Base-by-base conservation (phyloP, 352 stramenopile species). In the Albugo laibachii region DNA sequence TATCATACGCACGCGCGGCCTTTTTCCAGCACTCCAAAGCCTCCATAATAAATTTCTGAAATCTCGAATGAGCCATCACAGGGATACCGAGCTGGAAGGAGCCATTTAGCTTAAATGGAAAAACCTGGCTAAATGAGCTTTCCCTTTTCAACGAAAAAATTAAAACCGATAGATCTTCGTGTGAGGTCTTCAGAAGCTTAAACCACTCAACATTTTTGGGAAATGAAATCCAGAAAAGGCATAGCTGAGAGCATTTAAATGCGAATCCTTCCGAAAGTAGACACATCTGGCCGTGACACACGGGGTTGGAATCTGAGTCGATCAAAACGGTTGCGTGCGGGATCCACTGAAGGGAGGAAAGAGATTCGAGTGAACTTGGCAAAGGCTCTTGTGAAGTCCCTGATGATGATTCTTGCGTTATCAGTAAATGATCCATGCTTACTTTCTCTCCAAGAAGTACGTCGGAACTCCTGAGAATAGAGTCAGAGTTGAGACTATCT, bases 121-220 rank as follows among this genome's bases (percentile, higher is more conserved):
- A 38, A 2, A 45, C 56, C 36, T 64, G 54, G 2, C 61, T 62
- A 0, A 81, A 16, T 0, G 41, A 10, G 2, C 41, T 50, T 8
- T 5, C 18, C 2, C 12, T 2, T 15, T 71, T 77, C 15, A 87
- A 49, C 1, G 66, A 61, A 19, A 87, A 41, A 27, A 66, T 61
- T 13, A 87, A 36, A 14, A 87, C 47, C 10, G 83, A 54, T n/a
- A 87, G 57, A 35, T 84, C 66, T 48, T 87, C 75, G 21, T 69
- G 60, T 6, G 57, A 37, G 8, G 72, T 78, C 5, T 67, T 50
- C 0, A 81, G 12, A 13, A 87, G 54, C 0, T 52, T 59, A 31
- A 83, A 65, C 19, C 64, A 69, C 35, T 46, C 46, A 13, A 82
- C 66, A 47, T 70, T 63, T 21, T 60, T 71, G 16, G 65, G 59